Evolutionary conservation across 23 red algal genomes (phyloP), one percentile per base, ranked within the genome.

Genomic region (Gracilariopsis chorda): DNA sequence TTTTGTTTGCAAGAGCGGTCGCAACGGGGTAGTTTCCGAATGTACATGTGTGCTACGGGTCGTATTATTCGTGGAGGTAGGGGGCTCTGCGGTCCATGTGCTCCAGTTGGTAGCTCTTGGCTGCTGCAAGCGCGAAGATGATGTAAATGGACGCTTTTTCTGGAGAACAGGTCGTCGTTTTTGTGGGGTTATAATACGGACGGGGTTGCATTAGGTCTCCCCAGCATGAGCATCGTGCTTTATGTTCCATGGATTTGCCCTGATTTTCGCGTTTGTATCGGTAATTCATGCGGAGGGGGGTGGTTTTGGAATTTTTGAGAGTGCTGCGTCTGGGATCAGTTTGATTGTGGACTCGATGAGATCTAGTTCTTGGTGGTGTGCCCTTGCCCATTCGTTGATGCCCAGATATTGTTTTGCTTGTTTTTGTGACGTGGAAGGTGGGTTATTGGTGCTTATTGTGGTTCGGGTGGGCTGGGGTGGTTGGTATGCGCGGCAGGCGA

Each of bases 81-180:
- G 80, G 56, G 20, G 51, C 36, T 41, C 25, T 67, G 45, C 65
- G 65, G 52, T 69, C 80, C n/a, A 85, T 24, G 42, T 85, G 80
- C 59, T 52, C 61, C 16, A 63, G 40, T 13, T 16, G 14, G 25
- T 30, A 28, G n/a, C n/a, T n/a, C n/a, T 69, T 6, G 30, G 65
- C 3, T 40, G 32, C 37, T 41, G 56, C 61, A 14, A 58, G 56
- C 5, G 45, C 25, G 10, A 58, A 11, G 3, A 69, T 29, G 20
- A 67, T 65, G 6, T 32, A 28, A 14, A 69, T 29, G 2, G 61
- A 28, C n/a, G 53, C 51, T 46, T 85, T 85, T 29, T 70, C 61
- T 4, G 2, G 56, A 37, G 41, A 68, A 37, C 25, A 69, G 13
- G 80, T 43, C 4, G 58, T 28, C 13, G 37, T 68, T 7, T 85